Conservation (phyloP, 139 green algal genomes). For the Limnomonas spitsbergensis region DNA sequence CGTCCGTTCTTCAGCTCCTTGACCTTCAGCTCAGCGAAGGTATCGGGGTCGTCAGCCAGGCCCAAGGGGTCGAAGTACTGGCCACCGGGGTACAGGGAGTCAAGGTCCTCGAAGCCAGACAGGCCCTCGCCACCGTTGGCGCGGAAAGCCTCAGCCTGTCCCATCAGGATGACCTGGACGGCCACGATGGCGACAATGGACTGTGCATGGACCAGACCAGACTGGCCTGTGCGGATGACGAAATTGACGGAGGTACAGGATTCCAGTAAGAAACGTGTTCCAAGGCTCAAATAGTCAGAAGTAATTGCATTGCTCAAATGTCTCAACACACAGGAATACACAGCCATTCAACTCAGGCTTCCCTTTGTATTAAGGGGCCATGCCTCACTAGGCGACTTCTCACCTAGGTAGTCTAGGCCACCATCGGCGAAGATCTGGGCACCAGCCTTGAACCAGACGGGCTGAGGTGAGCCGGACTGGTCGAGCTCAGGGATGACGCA, state of each 20-base stretch:
- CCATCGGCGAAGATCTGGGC: constrained; percentile 75
- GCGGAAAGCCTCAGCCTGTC: constrained; percentile 72
- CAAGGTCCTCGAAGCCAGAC: constrained; percentile 60
- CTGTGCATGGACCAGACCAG: constrained; percentile 80
- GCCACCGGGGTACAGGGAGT: constrained; percentile 75
- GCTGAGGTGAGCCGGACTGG: constrained; percentile 41
- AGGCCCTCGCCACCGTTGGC: constrained; percentile 83
- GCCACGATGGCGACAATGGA: constrained; percentile 82
- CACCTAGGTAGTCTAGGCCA: constrained; percentile 81
- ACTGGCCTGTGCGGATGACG: constrained; percentile 34
- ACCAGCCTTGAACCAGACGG: constrained; percentile 89
- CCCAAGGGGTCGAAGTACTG: constrained; percentile 20
- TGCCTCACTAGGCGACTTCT: neutral
- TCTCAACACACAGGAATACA: neutral
- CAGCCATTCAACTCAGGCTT: constrained; percentile 36
- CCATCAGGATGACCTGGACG: constrained; percentile 80
- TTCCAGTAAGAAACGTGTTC: neutral
- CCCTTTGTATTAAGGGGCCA: too few species aligned
- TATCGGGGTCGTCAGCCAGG: constrained; percentile 75
- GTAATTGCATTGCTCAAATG: neutral
- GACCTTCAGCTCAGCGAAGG: constrained; percentile 80
- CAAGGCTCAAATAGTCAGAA: neutral
- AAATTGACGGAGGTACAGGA: neutral
- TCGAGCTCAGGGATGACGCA: constrained; percentile 56
- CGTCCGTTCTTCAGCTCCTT: constrained; percentile 56